phyloP scores from a whole-genome alignment of 805 yeast genomes.

The Isabelozyma heimii region DNA sequence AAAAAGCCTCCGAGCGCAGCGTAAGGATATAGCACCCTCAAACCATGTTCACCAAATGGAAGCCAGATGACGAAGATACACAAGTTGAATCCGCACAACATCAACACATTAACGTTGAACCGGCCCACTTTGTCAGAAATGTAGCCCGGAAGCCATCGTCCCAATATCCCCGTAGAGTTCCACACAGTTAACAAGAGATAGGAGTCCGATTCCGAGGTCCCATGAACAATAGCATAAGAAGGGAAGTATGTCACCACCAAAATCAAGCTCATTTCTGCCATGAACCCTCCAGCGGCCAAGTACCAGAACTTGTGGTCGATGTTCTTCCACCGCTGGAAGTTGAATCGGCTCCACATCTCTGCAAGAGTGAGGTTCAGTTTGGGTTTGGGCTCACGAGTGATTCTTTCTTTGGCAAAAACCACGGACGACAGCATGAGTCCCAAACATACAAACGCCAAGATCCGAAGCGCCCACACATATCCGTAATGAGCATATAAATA shows the following conservation, averaged over 20 bases:
- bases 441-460: slow-evolving; percentile 35
- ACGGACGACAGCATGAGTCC: slow-evolving; percentile 23
- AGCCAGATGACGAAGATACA: slow-evolving; percentile 30
- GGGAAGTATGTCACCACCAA: slow-evolving; percentile 31
- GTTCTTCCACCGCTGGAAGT: slow-evolving; percentile 3
- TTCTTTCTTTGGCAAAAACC: slow-evolving; percentile 25
- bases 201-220: slow-evolving; percentile 25
- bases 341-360: slow-evolving; percentile 1
- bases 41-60: slow-evolving; percentile 25
- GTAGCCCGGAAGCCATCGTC: slow-evolving; percentile 30
- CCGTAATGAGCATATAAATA: slow-evolving; percentile 46
- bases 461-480: slow-evolving; percentile 58
- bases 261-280: slow-evolving; percentile 26
- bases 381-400: slow-evolving; percentile 7
- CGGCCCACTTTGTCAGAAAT: slow-evolving; percentile 25
- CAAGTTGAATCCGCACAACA: slow-evolving; percentile 23
- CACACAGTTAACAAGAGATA: slow-evolving; percentile 25
- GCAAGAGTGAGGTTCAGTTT: not conserved
- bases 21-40: slow-evolving; percentile 27
- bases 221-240: slow-evolving; percentile 31
- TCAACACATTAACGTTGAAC: slow-evolving; percentile 29
- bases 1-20: slow-evolving; percentile 34
- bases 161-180: slow-evolving; percentile 28
- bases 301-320: slow-evolving; percentile 16
- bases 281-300: slow-evolving; percentile 28